These are phyloP conservation scores for Somion occarium DNA, from an alignment of 1,284 basidiomycete genomes.

Conservation along the genomic window DNA sequence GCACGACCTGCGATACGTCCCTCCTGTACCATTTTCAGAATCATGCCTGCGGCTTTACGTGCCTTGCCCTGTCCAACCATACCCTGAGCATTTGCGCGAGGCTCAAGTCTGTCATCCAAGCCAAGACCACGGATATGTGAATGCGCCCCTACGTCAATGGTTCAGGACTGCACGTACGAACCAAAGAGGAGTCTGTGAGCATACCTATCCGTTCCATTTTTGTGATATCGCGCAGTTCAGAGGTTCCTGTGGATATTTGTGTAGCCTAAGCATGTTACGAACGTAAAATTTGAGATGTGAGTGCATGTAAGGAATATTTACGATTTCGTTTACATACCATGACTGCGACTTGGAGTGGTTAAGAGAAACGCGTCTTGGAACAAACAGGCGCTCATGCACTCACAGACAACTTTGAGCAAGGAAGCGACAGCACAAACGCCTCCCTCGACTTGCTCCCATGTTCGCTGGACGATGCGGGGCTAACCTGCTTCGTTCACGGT, in stretches of 20 bases:
- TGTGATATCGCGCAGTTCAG: slow-evolving; percentile 83
- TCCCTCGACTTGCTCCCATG: slow-evolving; percentile 12
- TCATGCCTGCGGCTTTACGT: slow-evolving; percentile 94
- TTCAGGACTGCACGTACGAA: too few species aligned
- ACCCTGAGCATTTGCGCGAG: slow-evolving; percentile 84
- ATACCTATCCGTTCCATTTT: slow-evolving; percentile 95
- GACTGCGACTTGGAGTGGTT: slow-evolving; percentile 13
- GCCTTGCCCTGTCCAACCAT: slow-evolving; percentile 97
- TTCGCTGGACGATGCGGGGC: slow-evolving; percentile 28
- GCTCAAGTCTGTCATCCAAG: slow-evolving; percentile 88
- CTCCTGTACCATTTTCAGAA: slow-evolving; percentile 97
- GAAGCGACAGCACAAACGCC: not conserved
- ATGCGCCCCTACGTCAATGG: slow-evolving; percentile 73
- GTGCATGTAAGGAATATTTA: not conserved
- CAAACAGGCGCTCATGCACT: slow-evolving; percentile 24
- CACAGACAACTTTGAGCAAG: slow-evolving; percentile 7
- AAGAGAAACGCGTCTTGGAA: slow-evolving; percentile 27
- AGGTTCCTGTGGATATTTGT: slow-evolving; percentile 68
- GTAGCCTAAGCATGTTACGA: slow-evolving; percentile 39
- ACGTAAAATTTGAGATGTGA: not conserved
- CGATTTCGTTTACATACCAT: slow-evolving; percentile 21
- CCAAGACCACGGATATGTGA: slow-evolving; percentile 97
- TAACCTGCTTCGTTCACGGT: slow-evolving; percentile 25
- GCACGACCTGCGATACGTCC: slow-evolving; percentile 92
- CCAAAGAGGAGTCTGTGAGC: slow-evolving; percentile 18